A percentile compares a stretch with the other conserved stretches of the same genome.
These are phyloP conservation scores for Starmera amethionina DNA, from an alignment of 805 yeast species.

Conservation along the genomic window DNA sequence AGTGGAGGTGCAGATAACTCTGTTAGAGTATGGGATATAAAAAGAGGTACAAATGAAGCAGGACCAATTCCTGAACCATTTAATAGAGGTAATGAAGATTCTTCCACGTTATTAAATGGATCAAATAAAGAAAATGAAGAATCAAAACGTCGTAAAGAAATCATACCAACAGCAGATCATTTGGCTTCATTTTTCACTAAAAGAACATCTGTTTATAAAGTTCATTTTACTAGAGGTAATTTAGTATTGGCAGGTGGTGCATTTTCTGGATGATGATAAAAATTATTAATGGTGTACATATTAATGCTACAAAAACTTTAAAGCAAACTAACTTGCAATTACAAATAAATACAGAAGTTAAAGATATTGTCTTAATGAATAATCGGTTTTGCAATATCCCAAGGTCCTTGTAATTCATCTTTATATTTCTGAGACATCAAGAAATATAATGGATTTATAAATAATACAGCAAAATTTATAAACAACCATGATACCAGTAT, in stretches of 20 bases:
- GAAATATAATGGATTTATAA: conserved; percentile 63
- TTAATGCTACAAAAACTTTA: background rate
- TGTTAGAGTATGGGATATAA: conserved; percentile 94
- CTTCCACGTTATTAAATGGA: conserved; percentile 19
- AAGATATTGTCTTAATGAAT: conserved; percentile 21
- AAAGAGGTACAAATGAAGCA: conserved; percentile 71
- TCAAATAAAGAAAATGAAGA: conserved; percentile 28
- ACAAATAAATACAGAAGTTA: background rate
- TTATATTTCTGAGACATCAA: conserved; percentile 67
- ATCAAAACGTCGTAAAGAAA: conserved; percentile 51
- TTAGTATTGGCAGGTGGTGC: conserved; percentile 92
- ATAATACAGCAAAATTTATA: conserved; percentile 35
- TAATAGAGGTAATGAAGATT: conserved; percentile 26
- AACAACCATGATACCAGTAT: conserved; percentile 40
- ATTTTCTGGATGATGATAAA: conserved; percentile 25
- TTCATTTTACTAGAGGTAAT: conserved; percentile 85
- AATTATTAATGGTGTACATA: background rate
- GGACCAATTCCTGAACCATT: conserved; percentile 72
- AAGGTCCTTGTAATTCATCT: conserved; percentile 83
- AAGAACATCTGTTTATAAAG: conserved; percentile 87
- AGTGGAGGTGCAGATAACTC: conserved; percentile 90
- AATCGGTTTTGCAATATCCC: conserved; percentile 82
- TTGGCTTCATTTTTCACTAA: conserved; percentile 91
- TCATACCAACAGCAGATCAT: conserved; percentile 80
- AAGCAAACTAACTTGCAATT: conserved; percentile 1